Percentiles rank a stretch among this genome's conserved stretches.
Evolutionary conservation across 306 rosid species (phyloP).

Genomic region (Canavalia ensiformis): DNA sequence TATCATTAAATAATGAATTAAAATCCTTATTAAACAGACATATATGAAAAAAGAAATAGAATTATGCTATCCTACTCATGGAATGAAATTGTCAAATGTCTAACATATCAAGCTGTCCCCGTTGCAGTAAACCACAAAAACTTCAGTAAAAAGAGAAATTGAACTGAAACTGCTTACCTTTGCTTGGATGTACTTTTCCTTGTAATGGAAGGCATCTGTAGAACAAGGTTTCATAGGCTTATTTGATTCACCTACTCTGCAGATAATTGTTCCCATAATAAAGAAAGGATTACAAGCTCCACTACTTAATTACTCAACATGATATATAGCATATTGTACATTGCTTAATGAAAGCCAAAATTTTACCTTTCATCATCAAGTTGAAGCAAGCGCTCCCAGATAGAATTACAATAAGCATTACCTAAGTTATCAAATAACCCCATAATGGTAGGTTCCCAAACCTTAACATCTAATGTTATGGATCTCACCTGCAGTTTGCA

Average conservation of each 20-base stretch:
- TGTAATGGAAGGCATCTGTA: constrained; percentile 65
- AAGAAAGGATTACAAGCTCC: constrained; percentile 33
- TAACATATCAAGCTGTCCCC: constrained; percentile 31
- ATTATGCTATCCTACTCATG: constrained; percentile 26
- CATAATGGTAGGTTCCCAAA: constrained; percentile 92
- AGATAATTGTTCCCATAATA: constrained; percentile 42
- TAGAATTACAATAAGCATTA: constrained; percentile 83
- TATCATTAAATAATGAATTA: constrained; percentile 15
- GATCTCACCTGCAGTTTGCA: constrained; percentile 90
- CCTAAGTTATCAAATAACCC: constrained; percentile 87
- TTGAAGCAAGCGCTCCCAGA: constrained; percentile 89
- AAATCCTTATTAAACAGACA: constrained; percentile 17
- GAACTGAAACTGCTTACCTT: constrained; percentile 63
- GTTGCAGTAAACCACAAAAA: constrained; percentile 25
- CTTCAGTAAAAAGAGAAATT: constrained; percentile 23
- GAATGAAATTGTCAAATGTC: constrained; percentile 27
- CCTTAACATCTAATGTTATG: constrained; percentile 84
- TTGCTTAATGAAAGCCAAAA: constrained; percentile 33
- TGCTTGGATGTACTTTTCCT: constrained; percentile 92
- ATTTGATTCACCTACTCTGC: constrained; percentile 65
- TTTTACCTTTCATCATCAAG: constrained; percentile 68
- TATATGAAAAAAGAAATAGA: constrained; percentile 8
- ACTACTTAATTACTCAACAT: not conserved
- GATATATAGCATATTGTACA: constrained; percentile 26
- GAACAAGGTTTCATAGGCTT: constrained; percentile 72